These are phyloP conservation scores for Mrakia gelida DNA, from an alignment of 768 basidiomycete species.

Conservation along the genomic window DNA sequence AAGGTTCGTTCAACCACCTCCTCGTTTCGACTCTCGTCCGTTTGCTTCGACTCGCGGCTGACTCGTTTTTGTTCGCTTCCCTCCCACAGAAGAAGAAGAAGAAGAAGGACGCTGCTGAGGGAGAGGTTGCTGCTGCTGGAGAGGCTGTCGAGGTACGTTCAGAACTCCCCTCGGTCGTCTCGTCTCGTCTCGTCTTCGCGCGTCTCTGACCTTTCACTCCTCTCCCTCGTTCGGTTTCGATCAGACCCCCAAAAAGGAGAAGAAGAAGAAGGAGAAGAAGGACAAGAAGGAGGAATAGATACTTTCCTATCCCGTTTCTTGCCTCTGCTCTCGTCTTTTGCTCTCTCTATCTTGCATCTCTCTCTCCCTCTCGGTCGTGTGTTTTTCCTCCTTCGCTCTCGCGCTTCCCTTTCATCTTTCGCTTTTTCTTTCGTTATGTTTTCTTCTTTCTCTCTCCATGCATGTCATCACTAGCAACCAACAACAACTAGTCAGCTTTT, in stretches of 20 bases:
- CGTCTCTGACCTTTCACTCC: not conserved
- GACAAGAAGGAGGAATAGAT: slow-evolving; percentile 32
- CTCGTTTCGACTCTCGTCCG: not conserved
- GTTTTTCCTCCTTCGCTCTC: not conserved
- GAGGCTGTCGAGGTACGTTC: slow-evolving; percentile 42
- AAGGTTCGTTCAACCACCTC: not conserved
- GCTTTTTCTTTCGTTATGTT: slow-evolving; percentile 2
- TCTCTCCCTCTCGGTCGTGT: not conserved
- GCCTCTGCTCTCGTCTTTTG: not conserved
- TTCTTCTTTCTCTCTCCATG: not conserved
- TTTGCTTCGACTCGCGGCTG: not conserved
- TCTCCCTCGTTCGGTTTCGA: slow-evolving; percentile 10
- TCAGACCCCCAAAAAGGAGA: slow-evolving; percentile 44
- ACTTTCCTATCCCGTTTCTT: not conserved
- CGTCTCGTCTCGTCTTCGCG: not conserved
- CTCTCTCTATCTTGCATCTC: not conserved
- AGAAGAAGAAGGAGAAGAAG: slow-evolving; percentile 50
- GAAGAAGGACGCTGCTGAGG: slow-evolving; percentile 46
- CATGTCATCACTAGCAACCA: not conserved
- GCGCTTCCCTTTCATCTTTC: not conserved
- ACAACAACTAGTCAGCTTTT: not conserved
- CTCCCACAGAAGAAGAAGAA: slow-evolving; percentile 41
- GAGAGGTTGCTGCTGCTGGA: slow-evolving; percentile 53
- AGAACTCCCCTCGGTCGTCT: not conserved
- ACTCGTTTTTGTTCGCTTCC: not conserved